Base-by-base conservation (phyloP, 257 asterid genomes). In the Fraxinus quadrangulata region DNA sequence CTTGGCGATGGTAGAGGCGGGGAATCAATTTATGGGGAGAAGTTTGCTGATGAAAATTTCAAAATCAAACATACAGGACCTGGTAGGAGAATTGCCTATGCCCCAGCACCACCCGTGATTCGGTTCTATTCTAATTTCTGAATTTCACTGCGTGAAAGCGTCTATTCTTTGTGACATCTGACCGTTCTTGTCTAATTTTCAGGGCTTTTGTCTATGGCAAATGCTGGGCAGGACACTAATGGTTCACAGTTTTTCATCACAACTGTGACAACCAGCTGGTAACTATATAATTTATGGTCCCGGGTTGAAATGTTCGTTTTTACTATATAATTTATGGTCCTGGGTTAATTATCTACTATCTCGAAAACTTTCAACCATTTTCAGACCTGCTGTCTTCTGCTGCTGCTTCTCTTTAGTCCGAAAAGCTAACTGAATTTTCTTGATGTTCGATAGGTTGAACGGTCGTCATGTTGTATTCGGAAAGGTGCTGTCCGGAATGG, bases 221-320 rank as follows among this genome's bases (percentile, higher is more conserved):
- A 96, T 75, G 92, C 99, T 24, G 98, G 98, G 47, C 59, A 82
- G 1, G 94, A 92, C 86, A 93, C 97, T 78, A 96, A 96, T 5
- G 98, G 99, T 37, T 96, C 99, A 77, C 98, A 96, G 80, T 96
- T 96, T 83, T 96, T 96, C 91, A 93, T 96, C 71, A 96, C 98
- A n/a, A 96, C 98, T 13, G 99, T 93, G 88, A 96, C 98, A 73
- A 93, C 98, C n/a, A 91, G 92, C 88, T 96, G 98, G 97, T 90
- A 84, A 84, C 77, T 77, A 47, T 45, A 66, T 40, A 28, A 34
- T 21, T 16, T 8, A 61, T 34, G 12, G 47, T 28, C 63, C 26
- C 4, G 16, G 49, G 16, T 42, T 42, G 49, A 42, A 42, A 42
- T 42, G 0, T 0, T 42, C 7, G 0, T 0, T 42, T 12, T 42